A percentile compares a stretch with the other conserved stretches of the same genome.
Evolutionary conservation across 345 rosid genomes (phyloP).

Genomic region (Angophora floribunda): DNA sequence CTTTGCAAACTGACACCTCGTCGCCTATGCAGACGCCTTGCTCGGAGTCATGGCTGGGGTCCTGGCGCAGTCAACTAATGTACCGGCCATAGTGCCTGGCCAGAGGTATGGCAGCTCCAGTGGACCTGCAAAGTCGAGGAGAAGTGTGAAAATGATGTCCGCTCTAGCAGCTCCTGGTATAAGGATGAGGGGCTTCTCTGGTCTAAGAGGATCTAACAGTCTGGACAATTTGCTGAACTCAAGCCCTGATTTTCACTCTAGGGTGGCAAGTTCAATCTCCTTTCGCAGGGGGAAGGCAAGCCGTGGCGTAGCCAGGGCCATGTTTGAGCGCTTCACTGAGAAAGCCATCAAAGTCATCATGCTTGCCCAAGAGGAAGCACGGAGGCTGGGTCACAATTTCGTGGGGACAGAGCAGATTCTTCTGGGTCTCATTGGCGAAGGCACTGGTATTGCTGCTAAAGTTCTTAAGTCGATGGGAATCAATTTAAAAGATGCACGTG

Average conservation of each 20-base stretch:
- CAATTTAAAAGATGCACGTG: conserved; percentile 89
- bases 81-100: conserved; percentile 27
- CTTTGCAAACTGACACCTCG: not conserved
- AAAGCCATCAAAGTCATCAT: conserved; percentile 95
- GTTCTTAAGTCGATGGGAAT: conserved; percentile 98
- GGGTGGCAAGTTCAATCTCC: conserved; percentile 25
- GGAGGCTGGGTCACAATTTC: conserved; percentile 96
- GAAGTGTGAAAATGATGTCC: conserved; percentile 41
- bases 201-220: conserved; percentile 44
- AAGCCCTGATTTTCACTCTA: conserved; percentile 30
- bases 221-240: conserved; percentile 30
- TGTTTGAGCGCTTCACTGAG: conserved; percentile 97
- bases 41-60: conserved; percentile 48
- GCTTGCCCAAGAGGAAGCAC: conserved; percentile 99
- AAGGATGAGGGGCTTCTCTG: conserved; percentile 43
- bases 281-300: conserved; percentile 34
- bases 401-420: conserved; percentile 98
- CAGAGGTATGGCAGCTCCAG: conserved; percentile 26
- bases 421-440: conserved; percentile 93
- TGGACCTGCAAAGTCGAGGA: conserved; percentile 35
- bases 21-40: not conserved
- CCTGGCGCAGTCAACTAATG: conserved; percentile 39
- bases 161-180: conserved; percentile 21
- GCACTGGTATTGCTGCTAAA: conserved; percentile 97
- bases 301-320: conserved; percentile 54